Evolutionary conservation across 164 flowering plant species (phyloP), one percentile per base, ranked within the genome.

Genomic region (Chimonanthus praecox): DNA sequence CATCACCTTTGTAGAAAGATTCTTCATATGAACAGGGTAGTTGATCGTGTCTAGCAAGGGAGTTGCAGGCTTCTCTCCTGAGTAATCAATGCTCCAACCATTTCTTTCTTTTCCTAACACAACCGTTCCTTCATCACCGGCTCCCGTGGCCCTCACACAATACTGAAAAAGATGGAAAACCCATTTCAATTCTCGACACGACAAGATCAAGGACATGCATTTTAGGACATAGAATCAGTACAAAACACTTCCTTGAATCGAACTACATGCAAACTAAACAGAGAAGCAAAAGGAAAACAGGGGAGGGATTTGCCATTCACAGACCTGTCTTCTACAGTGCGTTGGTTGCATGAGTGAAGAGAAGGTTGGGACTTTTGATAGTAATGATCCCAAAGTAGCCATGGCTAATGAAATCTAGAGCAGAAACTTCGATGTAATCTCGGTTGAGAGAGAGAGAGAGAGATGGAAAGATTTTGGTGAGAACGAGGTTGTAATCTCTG

Each of bases 41-140:
- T 87, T 91, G 75, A 94, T 79, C 8, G 94, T 92, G 74, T 92
- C 97, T 76, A 94, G 77, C 71, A 94, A 80, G 20, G 98, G 98
- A 1, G 98, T 94, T 2, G 73, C 71, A 2, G 95, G 98, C 73
- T 86, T 94, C 71, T 84, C 89, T 70, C 80, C 85, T 0, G 92
- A 80, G 77, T 80, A 89, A 74, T 90, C 89, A 60, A 86, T 88
- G 73, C 80, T 85, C 89, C 88, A 80, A 8, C 75, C 84, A 21
- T 82, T 84, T 8, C 76, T 83, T 68, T 78, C 91, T 73, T 77
- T 83, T 77, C 75, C 73, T 10, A 77, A 73, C 74, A 63, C 48
- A 80, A 76, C 61, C 76, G 82, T 85, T 71, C 80, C 76, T 65
- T 80, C 90, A 15, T 69, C 86, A 47, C 83, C 85, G 2, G 87